A percentile compares a stretch with the other conserved stretches of the same genome.
phyloP scores from a whole-genome alignment of 1,139 yeast species.

The Candida buenavistaensis region DNA sequence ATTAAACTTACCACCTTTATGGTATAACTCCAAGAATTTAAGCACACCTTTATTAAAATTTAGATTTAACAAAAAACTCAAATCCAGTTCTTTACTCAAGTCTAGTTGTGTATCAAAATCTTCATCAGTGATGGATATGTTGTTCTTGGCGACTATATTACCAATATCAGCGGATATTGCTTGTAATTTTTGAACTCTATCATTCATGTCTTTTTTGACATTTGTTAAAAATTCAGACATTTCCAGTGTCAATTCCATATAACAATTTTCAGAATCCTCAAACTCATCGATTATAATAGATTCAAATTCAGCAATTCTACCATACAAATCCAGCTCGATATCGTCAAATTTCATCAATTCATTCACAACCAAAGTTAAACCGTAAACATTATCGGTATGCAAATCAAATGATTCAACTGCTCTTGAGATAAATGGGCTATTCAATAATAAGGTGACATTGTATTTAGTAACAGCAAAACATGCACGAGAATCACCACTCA shows the following conservation, averaged over 20 bases:
- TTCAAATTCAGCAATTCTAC: slow-evolving; percentile 29
- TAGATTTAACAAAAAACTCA: slow-evolving; percentile 30
- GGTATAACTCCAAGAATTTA: slow-evolving; percentile 28
- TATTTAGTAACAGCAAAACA: slow-evolving; percentile 12
- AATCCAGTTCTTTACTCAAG: slow-evolving; percentile 22
- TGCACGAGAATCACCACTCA: slow-evolving; percentile 9
- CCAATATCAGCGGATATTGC: background rate
- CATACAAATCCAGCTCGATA: slow-evolving; percentile 8
- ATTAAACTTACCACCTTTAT: slow-evolving; percentile 31
- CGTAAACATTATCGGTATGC: slow-evolving; percentile 36
- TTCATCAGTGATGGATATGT: background rate
- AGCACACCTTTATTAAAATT: slow-evolving; percentile 29
- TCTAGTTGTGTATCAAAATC: slow-evolving; percentile 12
- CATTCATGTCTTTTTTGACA: slow-evolving; percentile 12
- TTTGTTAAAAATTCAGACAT: slow-evolving; percentile 28
- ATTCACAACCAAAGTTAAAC: slow-evolving; percentile 29
- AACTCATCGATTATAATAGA: slow-evolving; percentile 49
- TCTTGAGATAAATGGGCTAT: slow-evolving; percentile 31
- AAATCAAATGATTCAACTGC: slow-evolving; percentile 30
- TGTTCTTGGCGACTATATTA: background rate
- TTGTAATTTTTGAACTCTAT: background rate
- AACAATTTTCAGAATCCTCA: slow-evolving; percentile 52
- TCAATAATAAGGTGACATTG: slow-evolving; percentile 23
- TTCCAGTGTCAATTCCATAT: slow-evolving; percentile 40
- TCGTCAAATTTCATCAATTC: slow-evolving; percentile 19